phyloP scores from a whole-genome alignment of 805 yeast genomes.

The Cyberlindnera amylophila region DNA sequence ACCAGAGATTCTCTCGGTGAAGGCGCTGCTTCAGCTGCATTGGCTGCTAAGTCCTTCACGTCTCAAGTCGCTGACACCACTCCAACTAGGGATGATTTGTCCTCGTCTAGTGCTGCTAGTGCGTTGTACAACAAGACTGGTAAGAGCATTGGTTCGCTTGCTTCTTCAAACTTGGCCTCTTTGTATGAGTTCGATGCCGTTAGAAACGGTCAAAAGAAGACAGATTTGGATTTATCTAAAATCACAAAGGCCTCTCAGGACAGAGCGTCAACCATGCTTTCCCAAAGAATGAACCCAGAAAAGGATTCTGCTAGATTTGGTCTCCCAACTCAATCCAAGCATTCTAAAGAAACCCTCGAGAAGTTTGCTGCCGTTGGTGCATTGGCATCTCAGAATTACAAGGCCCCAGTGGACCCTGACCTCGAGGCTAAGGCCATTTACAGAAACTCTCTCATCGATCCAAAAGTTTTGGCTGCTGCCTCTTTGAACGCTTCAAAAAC shows the following conservation, averaged over 20 bases:
- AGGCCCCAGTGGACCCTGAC: slow-evolving; percentile 37
- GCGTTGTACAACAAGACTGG: slow-evolving; percentile 32
- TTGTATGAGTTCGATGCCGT: slow-evolving; percentile 41
- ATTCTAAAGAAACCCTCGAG: slow-evolving; percentile 39
- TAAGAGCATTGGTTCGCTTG: slow-evolving; percentile 36
- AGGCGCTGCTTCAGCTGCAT: slow-evolving; percentile 45
- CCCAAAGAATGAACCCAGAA: slow-evolving; percentile 29
- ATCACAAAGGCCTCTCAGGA: slow-evolving; percentile 46
- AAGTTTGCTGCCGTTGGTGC: slow-evolving; percentile 52
- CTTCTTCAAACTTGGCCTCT: slow-evolving; percentile 37
- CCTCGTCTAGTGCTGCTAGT: slow-evolving; percentile 21
- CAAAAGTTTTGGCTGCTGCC: slow-evolving; percentile 48
- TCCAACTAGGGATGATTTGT: slow-evolving; percentile 2
- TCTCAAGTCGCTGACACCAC: neutral
- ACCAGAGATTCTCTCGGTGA: slow-evolving; percentile 47
- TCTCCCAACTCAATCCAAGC: slow-evolving; percentile 39
- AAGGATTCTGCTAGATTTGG: slow-evolving; percentile 34
- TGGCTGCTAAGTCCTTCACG: slow-evolving; percentile 16
- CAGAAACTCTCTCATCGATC: slow-evolving; percentile 36
- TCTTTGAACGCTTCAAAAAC: slow-evolving; percentile 43
- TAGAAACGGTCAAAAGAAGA: slow-evolving; percentile 41
- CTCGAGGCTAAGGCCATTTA: slow-evolving; percentile 38
- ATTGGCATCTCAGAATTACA: slow-evolving; percentile 45
- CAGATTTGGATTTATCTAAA: slow-evolving; percentile 45
- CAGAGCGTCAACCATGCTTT: slow-evolving; percentile 31